Conservation (phyloP, 1,139 yeast species). For the Saccharomyces hybrid region DNA sequence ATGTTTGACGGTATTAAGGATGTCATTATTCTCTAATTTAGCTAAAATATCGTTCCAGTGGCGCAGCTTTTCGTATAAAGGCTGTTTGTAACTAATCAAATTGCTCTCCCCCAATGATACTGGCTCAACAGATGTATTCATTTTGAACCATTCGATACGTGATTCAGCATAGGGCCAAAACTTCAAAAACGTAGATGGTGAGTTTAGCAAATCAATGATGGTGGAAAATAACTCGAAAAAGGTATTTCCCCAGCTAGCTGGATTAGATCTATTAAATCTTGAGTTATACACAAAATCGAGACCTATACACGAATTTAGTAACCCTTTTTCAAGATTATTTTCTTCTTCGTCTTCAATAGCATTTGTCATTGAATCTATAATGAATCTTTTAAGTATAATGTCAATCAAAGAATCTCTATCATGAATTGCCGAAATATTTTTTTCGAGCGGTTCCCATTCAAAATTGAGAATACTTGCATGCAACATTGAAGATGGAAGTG, state of each 20-base stretch:
- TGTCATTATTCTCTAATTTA: constrained; percentile 14
- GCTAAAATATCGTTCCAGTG: constrained; percentile 24
- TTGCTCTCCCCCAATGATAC: constrained; percentile 19
- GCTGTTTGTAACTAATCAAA: constrained; percentile 27
- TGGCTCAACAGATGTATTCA: constrained; percentile 13
- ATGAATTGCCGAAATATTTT: not conserved
- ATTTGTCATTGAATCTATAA: constrained; percentile 10
- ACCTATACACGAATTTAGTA: constrained; percentile 9
- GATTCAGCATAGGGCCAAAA: constrained; percentile 28
- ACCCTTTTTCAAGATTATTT: not conserved
- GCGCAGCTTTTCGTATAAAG: constrained; percentile 25
- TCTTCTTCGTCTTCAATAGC: constrained; percentile 7
- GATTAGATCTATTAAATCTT: constrained; percentile 11
- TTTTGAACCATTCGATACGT: constrained; percentile 26
- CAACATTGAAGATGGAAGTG: not conserved
- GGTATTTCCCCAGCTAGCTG: constrained; percentile 13
- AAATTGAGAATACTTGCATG: constrained; percentile 7
- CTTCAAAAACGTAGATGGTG: constrained; percentile 19
- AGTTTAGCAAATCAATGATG: constrained; percentile 16
- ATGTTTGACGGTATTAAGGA: constrained; percentile 21
- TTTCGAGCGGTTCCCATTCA: constrained; percentile 10
- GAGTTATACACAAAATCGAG: constrained; percentile 17
- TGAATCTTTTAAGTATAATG: constrained; percentile 12
- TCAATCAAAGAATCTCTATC: constrained; percentile 13
- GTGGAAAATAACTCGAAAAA: constrained; percentile 23